A percentile compares a stretch with the other conserved stretches of the same genome.
phyloP scores from a whole-genome alignment of 176 grass and related monocot species.

The Musa schizocarpa region DNA sequence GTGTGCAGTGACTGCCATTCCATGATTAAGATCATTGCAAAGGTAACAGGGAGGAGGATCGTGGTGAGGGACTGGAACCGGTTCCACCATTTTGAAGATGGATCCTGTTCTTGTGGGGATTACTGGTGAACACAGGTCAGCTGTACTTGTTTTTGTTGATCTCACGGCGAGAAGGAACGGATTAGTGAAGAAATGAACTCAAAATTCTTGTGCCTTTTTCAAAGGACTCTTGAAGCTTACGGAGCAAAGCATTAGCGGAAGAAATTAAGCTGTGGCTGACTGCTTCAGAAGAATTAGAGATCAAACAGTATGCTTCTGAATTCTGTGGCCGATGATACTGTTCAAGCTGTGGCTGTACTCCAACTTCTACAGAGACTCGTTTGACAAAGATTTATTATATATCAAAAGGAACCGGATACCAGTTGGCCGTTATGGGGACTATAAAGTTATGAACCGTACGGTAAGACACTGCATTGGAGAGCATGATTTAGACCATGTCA shows the following conservation, averaged over 20 bases:
- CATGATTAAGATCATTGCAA: conserved; percentile 21
- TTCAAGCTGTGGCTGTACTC: background rate
- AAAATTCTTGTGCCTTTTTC: background rate
- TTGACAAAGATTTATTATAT: background rate
- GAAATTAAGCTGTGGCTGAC: background rate
- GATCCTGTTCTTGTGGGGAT: conserved; percentile 20
- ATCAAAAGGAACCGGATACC: too few relatives aligned
- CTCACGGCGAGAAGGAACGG: too few relatives aligned
- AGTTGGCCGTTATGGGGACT: background rate
- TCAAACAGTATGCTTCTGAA: too few relatives aligned
- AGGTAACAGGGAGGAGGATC: conserved; percentile 18
- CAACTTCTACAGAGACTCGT: background rate
- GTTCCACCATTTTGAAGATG: conserved; percentile 25
- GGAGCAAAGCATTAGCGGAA: background rate
- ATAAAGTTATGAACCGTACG: background rate
- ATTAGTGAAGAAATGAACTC: background rate
- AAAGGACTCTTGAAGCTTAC: background rate
- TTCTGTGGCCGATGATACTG: too few relatives aligned
- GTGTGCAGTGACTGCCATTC: conserved; percentile 25
- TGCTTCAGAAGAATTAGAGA: background rate
- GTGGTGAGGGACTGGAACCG: conserved; percentile 23
- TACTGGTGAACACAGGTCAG: conserved; percentile 9
- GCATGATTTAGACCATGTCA: background rate
- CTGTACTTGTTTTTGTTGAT: background rate
- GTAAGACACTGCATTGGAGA: background rate